Evolutionary conservation across 306 rosid species (phyloP).

Genomic region (Clitoria ternatea): DNA sequence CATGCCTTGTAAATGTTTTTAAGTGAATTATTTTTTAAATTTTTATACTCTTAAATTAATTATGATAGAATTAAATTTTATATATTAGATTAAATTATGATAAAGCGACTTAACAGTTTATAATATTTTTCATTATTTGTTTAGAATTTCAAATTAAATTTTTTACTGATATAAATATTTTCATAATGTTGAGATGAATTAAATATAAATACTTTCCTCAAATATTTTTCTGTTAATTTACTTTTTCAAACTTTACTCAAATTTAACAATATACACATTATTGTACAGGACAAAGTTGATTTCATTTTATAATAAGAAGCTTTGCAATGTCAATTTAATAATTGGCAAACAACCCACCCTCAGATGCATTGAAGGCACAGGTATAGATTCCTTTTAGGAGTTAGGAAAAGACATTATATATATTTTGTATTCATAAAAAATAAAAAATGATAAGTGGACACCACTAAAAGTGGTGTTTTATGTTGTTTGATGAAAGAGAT

Average conservation of each 20-base stretch:
- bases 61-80: neutral
- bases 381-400: too few relatives aligned
- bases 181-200: neutral
- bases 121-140: neutral
- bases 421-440: too few relatives aligned
- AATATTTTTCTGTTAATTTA: neutral
- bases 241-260: neutral
- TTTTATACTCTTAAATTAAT: neutral
- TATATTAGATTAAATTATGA: neutral
- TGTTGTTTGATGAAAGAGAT: too few relatives aligned
- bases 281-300: neutral
- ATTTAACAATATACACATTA: neutral
- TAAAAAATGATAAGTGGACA: too few relatives aligned
- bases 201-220: neutral
- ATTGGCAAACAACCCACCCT: neutral
- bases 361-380: neutral
- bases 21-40: neutral
- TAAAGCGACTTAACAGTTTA: neutral
- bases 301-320: neutral
- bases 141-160: neutral
- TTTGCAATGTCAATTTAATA: neutral
- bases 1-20: neutral
- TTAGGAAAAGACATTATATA: neutral
- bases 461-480: too few relatives aligned
- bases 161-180: neutral